These are phyloP conservation scores for Podila verticillata DNA, from an alignment of 192 early-diverging fungal genomes.

Conservation along the genomic window DNA sequence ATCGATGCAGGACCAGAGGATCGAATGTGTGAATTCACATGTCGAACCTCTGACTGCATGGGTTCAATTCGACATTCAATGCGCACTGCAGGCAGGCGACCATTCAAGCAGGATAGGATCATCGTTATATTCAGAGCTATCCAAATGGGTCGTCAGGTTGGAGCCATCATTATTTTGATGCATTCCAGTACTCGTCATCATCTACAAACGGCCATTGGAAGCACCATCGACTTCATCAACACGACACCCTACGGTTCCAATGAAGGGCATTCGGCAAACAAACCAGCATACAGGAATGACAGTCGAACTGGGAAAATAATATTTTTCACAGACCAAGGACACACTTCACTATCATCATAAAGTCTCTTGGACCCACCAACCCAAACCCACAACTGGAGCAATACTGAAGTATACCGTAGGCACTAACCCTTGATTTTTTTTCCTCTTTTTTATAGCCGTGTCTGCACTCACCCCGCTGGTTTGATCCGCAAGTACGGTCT, in stretches of 20 bases:
- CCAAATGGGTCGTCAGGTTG: too few relatives aligned
- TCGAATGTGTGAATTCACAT: slow-evolving; percentile 1
- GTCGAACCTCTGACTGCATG: neutral
- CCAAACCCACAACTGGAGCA: neutral
- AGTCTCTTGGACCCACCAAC: neutral
- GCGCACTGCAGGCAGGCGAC: neutral
- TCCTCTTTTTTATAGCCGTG: slow-evolving; percentile 73
- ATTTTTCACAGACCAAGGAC: too few relatives aligned
- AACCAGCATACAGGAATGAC: too few relatives aligned
- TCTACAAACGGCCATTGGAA: too few relatives aligned
- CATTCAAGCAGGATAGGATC: neutral
- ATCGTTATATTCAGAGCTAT: neutral
- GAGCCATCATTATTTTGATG: too few relatives aligned
- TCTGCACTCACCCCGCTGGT: slow-evolving; percentile 99
- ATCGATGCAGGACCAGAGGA: neutral
- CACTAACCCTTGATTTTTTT: neutral
- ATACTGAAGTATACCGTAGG: neutral
- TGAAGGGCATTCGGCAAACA: too few relatives aligned
- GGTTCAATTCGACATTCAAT: neutral
- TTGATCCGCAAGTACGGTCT: slow-evolving; percentile 99
- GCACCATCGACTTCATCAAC: too few relatives aligned
- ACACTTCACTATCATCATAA: too few relatives aligned
- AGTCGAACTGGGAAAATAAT: too few relatives aligned
- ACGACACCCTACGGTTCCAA: too few relatives aligned
- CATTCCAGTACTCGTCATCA: too few relatives aligned